These are phyloP conservation scores for Aspergillus bertholletiae DNA, from an alignment of 495 filamentous ascomycete species.

Conservation along the genomic window DNA sequence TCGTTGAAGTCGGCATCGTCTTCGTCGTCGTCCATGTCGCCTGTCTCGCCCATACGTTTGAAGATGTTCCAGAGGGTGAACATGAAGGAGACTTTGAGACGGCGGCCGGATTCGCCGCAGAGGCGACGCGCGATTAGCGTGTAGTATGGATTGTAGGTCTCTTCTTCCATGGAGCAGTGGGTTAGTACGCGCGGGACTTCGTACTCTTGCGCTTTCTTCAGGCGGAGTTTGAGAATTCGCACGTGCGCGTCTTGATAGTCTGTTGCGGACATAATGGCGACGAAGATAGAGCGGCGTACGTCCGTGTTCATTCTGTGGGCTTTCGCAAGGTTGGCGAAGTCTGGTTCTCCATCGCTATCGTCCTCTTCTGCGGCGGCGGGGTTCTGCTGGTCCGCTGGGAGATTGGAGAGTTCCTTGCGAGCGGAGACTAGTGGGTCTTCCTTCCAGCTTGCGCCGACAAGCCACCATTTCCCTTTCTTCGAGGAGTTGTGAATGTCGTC, in stretches of 20 bases:
- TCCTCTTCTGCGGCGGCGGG: constrained; percentile 15
- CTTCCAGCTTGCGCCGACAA: constrained; percentile 88
- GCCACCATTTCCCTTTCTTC: constrained; percentile 96
- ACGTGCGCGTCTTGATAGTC: constrained; percentile 82
- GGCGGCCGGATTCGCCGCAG: constrained; percentile 60
- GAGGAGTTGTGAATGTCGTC: constrained; percentile 76
- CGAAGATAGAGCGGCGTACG: constrained; percentile 86
- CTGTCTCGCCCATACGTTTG: constrained; percentile 73
- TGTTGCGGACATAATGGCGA: constrained; percentile 80
- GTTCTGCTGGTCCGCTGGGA: constrained; percentile 12
- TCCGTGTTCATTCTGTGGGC: constrained; percentile 94
- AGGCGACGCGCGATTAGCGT: constrained; percentile 74
- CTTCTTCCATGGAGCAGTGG: constrained; percentile 81
- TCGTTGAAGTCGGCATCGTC: constrained; percentile 47
- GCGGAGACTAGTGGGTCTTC: constrained; percentile 42
- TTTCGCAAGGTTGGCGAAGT: constrained; percentile 70
- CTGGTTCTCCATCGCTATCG: constrained; percentile 54
- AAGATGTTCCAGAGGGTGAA: constrained; percentile 86
- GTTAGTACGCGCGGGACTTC: constrained; percentile 87
- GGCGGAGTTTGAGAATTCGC: constrained; percentile 72
- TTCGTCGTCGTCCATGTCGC: constrained; percentile 54
- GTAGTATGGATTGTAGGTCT: constrained; percentile 89
- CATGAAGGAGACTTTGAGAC: constrained; percentile 77
- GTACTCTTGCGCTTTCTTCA: constrained; percentile 80
- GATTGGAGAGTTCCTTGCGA: constrained; percentile 29